Percentiles rank a stretch among this genome's conserved stretches.
Evolutionary conservation across 805 yeast genomes (phyloP).

Genomic region (Candida tibetensis): DNA sequence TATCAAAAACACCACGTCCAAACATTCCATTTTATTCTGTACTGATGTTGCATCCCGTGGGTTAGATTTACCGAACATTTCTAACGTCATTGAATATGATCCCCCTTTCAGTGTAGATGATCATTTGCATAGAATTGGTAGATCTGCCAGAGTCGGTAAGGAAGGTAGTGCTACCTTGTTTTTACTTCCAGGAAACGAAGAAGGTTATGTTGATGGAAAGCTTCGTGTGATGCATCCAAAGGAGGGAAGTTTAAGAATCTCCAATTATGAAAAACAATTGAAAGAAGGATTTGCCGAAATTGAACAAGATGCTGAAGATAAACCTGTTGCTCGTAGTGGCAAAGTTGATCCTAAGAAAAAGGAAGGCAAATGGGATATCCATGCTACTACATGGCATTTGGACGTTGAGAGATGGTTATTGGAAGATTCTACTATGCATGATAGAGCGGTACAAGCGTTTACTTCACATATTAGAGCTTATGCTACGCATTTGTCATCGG

Average conservation of each 20-base stretch:
- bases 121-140: slow-evolving; percentile 93
- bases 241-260: slow-evolving; percentile 29
- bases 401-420: slow-evolving; percentile 85
- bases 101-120: slow-evolving; percentile 95
- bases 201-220: slow-evolving; percentile 65
- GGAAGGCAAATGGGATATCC: slow-evolving; percentile 76
- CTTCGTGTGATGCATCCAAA: slow-evolving; percentile 39
- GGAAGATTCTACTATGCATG: slow-evolving; percentile 59
- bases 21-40: slow-evolving; percentile 74
- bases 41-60: slow-evolving; percentile 99
- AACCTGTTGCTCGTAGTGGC: slow-evolving; percentile 28
- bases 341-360: slow-evolving; percentile 36
- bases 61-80: slow-evolving; percentile 81
- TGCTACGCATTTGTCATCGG: slow-evolving; percentile 86
- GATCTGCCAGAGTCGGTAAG: slow-evolving; percentile 97
- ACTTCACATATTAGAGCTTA: slow-evolving; percentile 91
- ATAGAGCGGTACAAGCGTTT: slow-evolving; percentile 75
- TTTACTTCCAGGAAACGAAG: slow-evolving; percentile 86
- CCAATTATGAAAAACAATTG: slow-evolving; percentile 33
- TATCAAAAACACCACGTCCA: slow-evolving; percentile 38
- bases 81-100: slow-evolving; percentile 86
- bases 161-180: slow-evolving; percentile 76
- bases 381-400: slow-evolving; percentile 95
- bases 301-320: slow-evolving; percentile 32
- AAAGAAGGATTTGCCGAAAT: slow-evolving; percentile 34